phyloP scores from a whole-genome alignment of 352 stramenopile species.

The Thraustochytrium striatum region DNA sequence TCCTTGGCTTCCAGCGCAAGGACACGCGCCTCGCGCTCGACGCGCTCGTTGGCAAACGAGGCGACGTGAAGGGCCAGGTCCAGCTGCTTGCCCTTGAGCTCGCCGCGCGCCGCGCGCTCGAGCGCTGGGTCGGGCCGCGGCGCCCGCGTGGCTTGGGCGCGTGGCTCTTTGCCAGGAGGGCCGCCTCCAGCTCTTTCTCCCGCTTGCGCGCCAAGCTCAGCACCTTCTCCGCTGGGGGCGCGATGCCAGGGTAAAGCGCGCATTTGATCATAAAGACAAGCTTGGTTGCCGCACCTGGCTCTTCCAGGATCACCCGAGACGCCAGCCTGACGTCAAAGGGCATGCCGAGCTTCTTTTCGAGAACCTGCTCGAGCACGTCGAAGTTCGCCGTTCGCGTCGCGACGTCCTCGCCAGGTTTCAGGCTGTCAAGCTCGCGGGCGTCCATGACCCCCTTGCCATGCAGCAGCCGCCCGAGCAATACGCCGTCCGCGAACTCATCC shows the following conservation, averaged over 20 bases:
- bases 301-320: constrained; percentile 12
- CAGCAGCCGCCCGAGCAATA: background rate
- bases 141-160: background rate
- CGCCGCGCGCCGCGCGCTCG: background rate
- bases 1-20: background rate
- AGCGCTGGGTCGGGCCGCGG: background rate
- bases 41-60: constrained; percentile 6
- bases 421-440: background rate
- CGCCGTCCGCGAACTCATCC: background rate
- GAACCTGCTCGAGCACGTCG: background rate
- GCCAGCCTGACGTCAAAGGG: background rate
- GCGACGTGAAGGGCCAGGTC: constrained; percentile 30
- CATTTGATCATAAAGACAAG: constrained; percentile 33
- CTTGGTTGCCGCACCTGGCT: background rate
- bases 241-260: constrained; percentile 2
- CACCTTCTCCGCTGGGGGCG: background rate
- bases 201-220: background rate
- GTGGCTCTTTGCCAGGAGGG: background rate
- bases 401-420: background rate
- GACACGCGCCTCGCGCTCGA: background rate
- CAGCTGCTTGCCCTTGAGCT: constrained; percentile 13
- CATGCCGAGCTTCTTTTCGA: background rate
- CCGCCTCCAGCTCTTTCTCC: background rate
- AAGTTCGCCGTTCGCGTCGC: constrained; percentile 9
- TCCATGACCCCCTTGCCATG: background rate